A percentile compares a stretch with the other conserved stretches of the same genome.
phyloP scores from a whole-genome alignment of 2,329 filamentous ascomycete species.

The Trichoderma semiorbis region DNA sequence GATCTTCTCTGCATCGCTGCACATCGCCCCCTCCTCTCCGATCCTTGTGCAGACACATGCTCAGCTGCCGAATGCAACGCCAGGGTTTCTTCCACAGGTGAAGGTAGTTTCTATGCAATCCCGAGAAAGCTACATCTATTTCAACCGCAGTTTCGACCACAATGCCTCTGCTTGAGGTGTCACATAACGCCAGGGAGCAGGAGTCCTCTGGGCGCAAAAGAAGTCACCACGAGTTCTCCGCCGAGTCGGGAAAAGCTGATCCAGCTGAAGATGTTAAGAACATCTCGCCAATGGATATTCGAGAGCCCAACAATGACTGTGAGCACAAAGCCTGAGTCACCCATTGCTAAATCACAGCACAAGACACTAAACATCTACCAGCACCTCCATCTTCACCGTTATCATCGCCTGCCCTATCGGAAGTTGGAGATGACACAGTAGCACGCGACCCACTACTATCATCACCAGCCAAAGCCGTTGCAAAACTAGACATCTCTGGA shows the following conservation, averaged over 20 bases:
- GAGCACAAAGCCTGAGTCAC: conserved; percentile 18
- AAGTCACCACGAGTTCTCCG: conserved; percentile 44
- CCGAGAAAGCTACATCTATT: neutral
- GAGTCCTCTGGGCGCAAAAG: conserved; percentile 44
- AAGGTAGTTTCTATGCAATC: neutral
- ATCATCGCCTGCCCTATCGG: conserved; percentile 38
- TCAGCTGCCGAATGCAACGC: neutral
- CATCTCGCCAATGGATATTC: conserved; percentile 18
- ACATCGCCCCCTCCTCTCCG: neutral
- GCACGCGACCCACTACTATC: conserved; percentile 34
- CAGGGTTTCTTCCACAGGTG: neutral
- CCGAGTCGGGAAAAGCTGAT: conserved; percentile 30
- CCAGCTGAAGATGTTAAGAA: conserved; percentile 22
- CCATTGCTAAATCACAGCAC: conserved; percentile 27
- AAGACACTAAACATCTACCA: neutral
- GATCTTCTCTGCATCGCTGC: neutral
- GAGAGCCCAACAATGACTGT: conserved; percentile 26
- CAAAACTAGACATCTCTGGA: conserved; percentile 20
- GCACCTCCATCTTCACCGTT: conserved; percentile 25
- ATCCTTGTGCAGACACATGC: neutral
- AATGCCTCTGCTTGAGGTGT: conserved; percentile 49
- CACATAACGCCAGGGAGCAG: conserved; percentile 46
- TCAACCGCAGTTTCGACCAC: neutral
- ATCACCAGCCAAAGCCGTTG: conserved; percentile 30
- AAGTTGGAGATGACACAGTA: conserved; percentile 41